These are phyloP conservation scores for Colletotrichum tamarilloi DNA, from an alignment of 2,329 filamentous ascomycete genomes.

Conservation along the genomic window DNA sequence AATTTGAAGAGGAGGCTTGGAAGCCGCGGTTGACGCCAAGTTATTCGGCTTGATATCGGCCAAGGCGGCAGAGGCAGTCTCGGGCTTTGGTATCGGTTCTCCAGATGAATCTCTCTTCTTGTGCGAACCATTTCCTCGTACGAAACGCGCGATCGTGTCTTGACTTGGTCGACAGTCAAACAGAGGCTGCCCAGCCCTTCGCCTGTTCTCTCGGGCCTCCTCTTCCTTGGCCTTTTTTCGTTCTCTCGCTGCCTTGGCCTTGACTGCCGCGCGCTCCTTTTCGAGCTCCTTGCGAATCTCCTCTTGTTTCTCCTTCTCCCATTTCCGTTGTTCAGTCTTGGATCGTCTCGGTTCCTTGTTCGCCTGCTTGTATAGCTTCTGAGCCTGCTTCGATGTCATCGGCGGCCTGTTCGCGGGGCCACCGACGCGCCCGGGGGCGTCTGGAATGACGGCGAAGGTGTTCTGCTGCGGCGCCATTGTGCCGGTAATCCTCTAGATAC, in stretches of 20 bases:
- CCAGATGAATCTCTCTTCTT: slow-evolving; percentile 43
- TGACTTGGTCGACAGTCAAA: slow-evolving; percentile 68
- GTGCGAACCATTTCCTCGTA: slow-evolving; percentile 48
- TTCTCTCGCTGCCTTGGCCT: slow-evolving; percentile 62
- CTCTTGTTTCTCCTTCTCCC: slow-evolving; percentile 56
- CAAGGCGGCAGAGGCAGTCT: not conserved
- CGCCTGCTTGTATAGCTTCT: slow-evolving; percentile 50
- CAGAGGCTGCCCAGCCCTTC: slow-evolving; percentile 63
- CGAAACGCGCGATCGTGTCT: slow-evolving; percentile 65
- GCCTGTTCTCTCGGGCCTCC: slow-evolving; percentile 61
- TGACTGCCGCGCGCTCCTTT: slow-evolving; percentile 58
- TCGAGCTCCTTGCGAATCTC: slow-evolving; percentile 65
- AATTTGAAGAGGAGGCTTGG: not conserved
- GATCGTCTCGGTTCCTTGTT: slow-evolving; percentile 53
- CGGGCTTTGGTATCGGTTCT: slow-evolving; percentile 9
- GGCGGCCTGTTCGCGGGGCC: slow-evolving; percentile 41
- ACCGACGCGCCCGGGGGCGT: slow-evolving; percentile 39
- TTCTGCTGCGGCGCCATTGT: slow-evolving; percentile 52
- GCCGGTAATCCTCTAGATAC: slow-evolving; percentile 11
- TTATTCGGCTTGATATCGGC: slow-evolving; percentile 19
- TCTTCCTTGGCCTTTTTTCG: slow-evolving; percentile 66
- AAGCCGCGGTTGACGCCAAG: not conserved
- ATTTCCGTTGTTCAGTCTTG: slow-evolving; percentile 54
- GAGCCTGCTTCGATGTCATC: slow-evolving; percentile 56
- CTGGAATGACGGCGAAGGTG: slow-evolving; percentile 57